These are phyloP conservation scores for Thermothelomyces thermophilus DNA, from an alignment of 2,329 filamentous ascomycete species.

Conservation along the genomic window DNA sequence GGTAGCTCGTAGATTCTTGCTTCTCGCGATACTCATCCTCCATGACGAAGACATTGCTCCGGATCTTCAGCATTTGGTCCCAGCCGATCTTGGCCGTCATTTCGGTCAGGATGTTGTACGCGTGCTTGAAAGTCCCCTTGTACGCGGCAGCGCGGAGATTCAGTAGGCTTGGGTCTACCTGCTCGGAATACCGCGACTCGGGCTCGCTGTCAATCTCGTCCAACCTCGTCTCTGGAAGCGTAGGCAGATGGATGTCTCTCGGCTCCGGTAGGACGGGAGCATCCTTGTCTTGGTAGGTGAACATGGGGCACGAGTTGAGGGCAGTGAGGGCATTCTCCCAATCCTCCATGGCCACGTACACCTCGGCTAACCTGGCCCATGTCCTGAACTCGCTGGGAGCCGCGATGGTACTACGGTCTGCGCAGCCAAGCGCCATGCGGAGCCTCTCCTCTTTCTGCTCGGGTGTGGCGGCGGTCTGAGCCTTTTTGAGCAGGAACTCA, in stretches of 20 bases:
- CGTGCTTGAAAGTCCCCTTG: conserved; percentile 91
- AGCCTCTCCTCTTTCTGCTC: conserved; percentile 60
- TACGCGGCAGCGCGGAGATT: conserved; percentile 84
- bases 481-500: conserved; percentile 83
- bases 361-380: conserved; percentile 87
- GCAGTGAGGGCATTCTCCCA: conserved; percentile 95
- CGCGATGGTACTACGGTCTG: conserved; percentile 88
- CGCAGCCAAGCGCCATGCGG: conserved; percentile 83
- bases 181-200: conserved; percentile 71
- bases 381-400: conserved; percentile 96
- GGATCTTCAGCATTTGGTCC: conserved; percentile 90
- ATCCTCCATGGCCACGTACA: conserved; percentile 89
- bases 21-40: conserved; percentile 97
- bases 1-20: conserved; percentile 48
- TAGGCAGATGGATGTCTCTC: conserved; percentile 77
- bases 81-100: conserved; percentile 96
- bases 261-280: conserved; percentile 91
- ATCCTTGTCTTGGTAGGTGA: conserved; percentile 98
- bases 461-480: conserved; percentile 46
- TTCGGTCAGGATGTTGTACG: conserved; percentile 88
- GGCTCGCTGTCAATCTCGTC: conserved; percentile 95
- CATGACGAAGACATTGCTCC: conserved; percentile 98
- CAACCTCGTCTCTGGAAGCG: conserved; percentile 79
- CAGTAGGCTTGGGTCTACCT: conserved; percentile 78
- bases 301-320: conserved; percentile 98